phyloP scores from a whole-genome alignment of 768 basidiomycete genomes.

The Hygrophorus russula region DNA sequence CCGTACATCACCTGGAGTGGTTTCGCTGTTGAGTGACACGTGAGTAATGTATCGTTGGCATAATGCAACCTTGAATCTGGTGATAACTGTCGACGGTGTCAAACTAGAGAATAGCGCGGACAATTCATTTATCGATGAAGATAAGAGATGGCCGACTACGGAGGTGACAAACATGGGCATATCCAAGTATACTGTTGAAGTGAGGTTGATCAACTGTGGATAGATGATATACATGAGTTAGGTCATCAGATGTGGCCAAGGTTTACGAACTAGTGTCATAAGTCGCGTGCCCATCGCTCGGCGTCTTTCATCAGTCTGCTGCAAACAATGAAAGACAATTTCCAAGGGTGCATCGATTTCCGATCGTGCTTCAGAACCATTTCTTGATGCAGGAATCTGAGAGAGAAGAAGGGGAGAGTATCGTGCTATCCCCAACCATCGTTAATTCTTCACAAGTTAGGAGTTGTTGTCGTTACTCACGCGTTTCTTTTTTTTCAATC shows the following conservation, averaged over 20 bases:
- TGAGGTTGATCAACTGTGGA: constrained; percentile 28
- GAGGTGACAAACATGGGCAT: constrained; percentile 25
- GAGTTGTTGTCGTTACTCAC: background rate
- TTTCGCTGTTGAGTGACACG: background rate
- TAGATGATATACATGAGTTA: constrained; percentile 1
- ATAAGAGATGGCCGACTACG: constrained; percentile 22
- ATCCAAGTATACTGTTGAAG: constrained; percentile 23
- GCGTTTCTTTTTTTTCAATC: constrained; percentile 18
- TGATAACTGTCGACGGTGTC: constrained; percentile 20
- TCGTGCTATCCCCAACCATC: constrained; percentile 11
- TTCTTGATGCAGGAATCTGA: constrained; percentile 47
- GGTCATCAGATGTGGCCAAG: constrained; percentile 7
- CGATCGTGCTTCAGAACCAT: constrained; percentile 38
- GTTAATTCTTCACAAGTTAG: too few relatives aligned
- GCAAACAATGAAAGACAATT: constrained; percentile 27
- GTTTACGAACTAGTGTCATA: constrained; percentile 16
- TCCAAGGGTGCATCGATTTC: constrained; percentile 41
- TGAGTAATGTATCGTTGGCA: constrained; percentile 22
- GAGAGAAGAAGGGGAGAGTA: constrained; percentile 44
- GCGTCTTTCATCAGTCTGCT: constrained; percentile 19
- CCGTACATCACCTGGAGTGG: constrained; percentile 2
- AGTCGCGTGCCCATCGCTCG: constrained; percentile 24
- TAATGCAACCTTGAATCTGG: constrained; percentile 30
- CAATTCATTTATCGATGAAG: constrained; percentile 14
- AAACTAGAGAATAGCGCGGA: constrained; percentile 27